Conservation (phyloP, 495 filamentous ascomycete species). For the Melanomma pulvis-pyrius region DNA sequence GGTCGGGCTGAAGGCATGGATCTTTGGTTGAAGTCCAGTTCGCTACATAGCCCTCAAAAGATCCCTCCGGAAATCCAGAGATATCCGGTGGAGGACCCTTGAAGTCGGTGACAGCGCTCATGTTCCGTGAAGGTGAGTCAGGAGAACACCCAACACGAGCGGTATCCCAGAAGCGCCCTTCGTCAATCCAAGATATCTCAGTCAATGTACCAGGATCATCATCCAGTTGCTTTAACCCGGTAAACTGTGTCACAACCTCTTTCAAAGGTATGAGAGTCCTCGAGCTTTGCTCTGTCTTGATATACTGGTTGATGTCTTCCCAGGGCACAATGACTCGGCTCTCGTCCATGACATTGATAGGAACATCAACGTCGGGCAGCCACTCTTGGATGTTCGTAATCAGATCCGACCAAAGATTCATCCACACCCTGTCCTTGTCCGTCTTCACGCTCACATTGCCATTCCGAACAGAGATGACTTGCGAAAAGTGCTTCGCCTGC, state of each 20-base stretch:
- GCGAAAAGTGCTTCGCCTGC: constrained; percentile 37
- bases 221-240: constrained; percentile 18
- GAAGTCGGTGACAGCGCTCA: constrained; percentile 39
- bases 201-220: constrained; percentile 9
- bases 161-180: constrained; percentile 39
- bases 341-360: constrained; percentile 48
- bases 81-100: constrained; percentile 36
- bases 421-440: constrained; percentile 37
- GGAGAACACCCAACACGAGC: constrained; percentile 44
- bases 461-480: constrained; percentile 39
- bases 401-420: constrained; percentile 42
- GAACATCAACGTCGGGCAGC: constrained; percentile 44
- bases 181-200: constrained; percentile 26
- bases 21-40: constrained; percentile 45
- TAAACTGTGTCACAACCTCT: constrained; percentile 28
- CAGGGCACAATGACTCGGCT: constrained; percentile 43
- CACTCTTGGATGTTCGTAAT: constrained; percentile 29
- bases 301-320: constrained; percentile 44
- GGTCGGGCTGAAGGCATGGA: constrained; percentile 44
- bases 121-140: constrained; percentile 37
- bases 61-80: constrained; percentile 25
- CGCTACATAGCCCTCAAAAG: constrained; percentile 43
- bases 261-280: constrained; percentile 15
- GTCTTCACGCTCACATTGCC: constrained; percentile 38
- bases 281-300: constrained; percentile 32